Evolutionary conservation across 192 early-diverging fungal species (phyloP).

Genomic region (Coemansia sp.): DNA sequence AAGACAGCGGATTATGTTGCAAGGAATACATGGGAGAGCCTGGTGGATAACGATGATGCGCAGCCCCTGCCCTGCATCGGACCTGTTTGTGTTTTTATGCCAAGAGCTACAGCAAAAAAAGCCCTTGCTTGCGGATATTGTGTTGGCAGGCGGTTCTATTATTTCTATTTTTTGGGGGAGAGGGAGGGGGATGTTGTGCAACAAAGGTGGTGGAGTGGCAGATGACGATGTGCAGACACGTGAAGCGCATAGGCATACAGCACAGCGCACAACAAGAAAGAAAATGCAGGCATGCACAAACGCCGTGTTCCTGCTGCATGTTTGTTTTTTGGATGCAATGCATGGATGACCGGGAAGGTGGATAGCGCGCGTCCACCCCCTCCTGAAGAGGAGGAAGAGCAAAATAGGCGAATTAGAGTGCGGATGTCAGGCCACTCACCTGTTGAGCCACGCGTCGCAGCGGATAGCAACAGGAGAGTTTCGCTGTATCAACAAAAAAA

Average conservation of each 20-base stretch:
- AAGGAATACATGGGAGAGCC: too few relatives aligned
- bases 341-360: neutral
- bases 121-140: neutral
- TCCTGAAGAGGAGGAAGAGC: neutral
- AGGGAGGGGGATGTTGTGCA: neutral
- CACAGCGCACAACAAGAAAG: neutral
- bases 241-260: constrained; percentile 12
- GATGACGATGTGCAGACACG: constrained; percentile 4
- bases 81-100: neutral
- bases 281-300: constrained; percentile 2
- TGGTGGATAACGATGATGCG: too few relatives aligned
- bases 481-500: neutral
- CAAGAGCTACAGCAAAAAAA: neutral
- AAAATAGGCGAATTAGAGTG: neutral
- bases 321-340: constrained; percentile 1
- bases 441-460: too few relatives aligned
- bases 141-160: neutral
- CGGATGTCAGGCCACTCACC: neutral
- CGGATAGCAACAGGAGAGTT: neutral
- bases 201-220: constrained; percentile 6
- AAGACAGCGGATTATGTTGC: too few relatives aligned
- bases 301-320: neutral
- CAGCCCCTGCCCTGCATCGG: too few relatives aligned
- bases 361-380: neutral
- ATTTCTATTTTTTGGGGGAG: neutral